Conservation (phyloP, 176 grass and related monocot species). For the Oryza meyeriana region DNA sequence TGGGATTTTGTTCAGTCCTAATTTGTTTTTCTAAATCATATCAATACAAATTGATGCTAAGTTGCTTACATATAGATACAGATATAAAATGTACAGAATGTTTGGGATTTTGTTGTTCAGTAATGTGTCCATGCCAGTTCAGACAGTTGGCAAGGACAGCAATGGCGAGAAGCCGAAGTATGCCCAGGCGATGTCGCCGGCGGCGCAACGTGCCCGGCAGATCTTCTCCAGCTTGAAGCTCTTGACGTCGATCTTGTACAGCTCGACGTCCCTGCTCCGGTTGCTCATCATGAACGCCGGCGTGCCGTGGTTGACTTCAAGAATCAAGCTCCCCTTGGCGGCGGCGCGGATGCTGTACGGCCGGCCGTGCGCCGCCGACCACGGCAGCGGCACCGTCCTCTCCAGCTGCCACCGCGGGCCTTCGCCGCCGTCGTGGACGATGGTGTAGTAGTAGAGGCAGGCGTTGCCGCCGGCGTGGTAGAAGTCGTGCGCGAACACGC, state of each 20-base stretch:
- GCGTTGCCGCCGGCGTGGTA: constrained; percentile 32
- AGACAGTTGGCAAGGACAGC: constrained; percentile 41
- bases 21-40: neutral
- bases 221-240: constrained; percentile 34
- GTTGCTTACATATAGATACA: neutral
- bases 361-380: neutral
- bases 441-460: constrained; percentile 36
- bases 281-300: constrained; percentile 6
- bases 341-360: constrained; percentile 24
- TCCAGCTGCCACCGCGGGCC: constrained; percentile 26
- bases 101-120: neutral
- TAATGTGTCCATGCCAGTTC: neutral
- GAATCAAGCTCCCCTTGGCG: constrained; percentile 34
- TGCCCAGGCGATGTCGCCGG: constrained; percentile 30
- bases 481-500: constrained; percentile 46
- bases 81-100: neutral
- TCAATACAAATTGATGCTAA: neutral
- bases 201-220: neutral
- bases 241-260: constrained; percentile 38
- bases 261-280: constrained; percentile 22
- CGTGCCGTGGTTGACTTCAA: constrained; percentile 16
- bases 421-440: neutral
- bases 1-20: neutral
- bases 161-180: constrained; percentile 42
- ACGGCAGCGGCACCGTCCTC: constrained; percentile 27